phyloP scores from a whole-genome alignment of 306 rosid species.

The Dalbergia cultrata region DNA sequence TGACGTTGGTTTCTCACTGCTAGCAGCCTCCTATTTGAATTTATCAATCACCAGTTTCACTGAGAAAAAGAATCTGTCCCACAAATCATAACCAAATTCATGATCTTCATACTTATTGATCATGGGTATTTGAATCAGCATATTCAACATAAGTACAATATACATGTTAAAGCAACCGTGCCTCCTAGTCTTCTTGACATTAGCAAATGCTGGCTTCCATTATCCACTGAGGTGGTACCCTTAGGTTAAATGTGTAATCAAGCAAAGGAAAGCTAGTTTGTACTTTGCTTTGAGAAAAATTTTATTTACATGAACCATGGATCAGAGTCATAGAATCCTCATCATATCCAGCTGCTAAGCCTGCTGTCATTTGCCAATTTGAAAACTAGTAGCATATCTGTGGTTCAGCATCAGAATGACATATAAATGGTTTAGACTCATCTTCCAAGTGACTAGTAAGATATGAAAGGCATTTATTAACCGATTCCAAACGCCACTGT shows the following conservation, averaged over 20 bases:
- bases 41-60: slow-evolving; percentile 73
- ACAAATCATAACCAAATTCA: slow-evolving; percentile 69
- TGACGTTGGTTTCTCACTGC: slow-evolving; percentile 93
- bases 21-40: slow-evolving; percentile 86
- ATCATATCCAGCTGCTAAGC: not conserved
- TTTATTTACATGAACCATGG: not conserved
- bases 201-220: too few relatives aligned
- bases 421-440: slow-evolving; percentile 44
- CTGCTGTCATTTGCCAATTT: not conserved
- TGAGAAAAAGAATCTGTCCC: slow-evolving; percentile 84
- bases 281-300: not conserved
- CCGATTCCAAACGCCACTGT: slow-evolving; percentile 58
- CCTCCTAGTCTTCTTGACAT: too few relatives aligned
- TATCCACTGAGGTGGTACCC: not conserved
- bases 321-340: not conserved
- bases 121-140: too few relatives aligned
- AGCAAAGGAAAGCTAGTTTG: not conserved
- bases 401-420: slow-evolving; percentile 42
- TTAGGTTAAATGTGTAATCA: not conserved
- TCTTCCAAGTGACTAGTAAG: slow-evolving; percentile 72
- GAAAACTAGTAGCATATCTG: slow-evolving; percentile 12
- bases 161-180: too few relatives aligned
- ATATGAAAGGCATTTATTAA: slow-evolving; percentile 62
- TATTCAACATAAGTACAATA: too few relatives aligned
- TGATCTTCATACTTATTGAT: slow-evolving; percentile 77